These are phyloP conservation scores for Heritiera fomes DNA, from an alignment of 345 rosid species.

Conservation along the genomic window DNA sequence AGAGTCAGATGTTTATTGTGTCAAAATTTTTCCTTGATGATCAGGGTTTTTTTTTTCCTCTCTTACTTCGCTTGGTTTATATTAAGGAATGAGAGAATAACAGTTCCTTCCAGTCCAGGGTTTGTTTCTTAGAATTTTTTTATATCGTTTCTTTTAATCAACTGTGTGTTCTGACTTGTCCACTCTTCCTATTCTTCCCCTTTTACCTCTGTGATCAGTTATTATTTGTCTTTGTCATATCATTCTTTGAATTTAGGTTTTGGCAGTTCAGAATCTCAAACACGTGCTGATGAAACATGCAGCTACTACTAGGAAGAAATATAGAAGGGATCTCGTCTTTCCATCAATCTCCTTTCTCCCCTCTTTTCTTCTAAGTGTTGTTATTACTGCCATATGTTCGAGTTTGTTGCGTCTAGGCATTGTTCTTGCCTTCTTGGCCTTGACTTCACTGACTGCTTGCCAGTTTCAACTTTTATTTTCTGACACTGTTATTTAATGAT, in stretches of 20 bases:
- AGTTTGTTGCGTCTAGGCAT: background rate
- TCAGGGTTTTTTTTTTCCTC: background rate
- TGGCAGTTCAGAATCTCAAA: background rate
- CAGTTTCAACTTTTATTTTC: background rate
- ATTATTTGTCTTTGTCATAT: background rate
- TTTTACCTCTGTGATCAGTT: background rate
- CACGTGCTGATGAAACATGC: background rate
- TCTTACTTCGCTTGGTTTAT: conserved; percentile 10
- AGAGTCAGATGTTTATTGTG: background rate
- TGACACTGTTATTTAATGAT: background rate
- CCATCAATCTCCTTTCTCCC: background rate
- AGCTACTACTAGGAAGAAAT: background rate
- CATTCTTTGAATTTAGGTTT: background rate
- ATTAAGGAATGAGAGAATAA: background rate
- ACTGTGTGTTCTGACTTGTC: background rate
- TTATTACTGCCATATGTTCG: background rate
- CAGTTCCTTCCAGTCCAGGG: background rate
- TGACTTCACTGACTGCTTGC: background rate
- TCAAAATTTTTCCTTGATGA: background rate
- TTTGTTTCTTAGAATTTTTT: background rate
- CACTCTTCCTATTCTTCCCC: background rate
- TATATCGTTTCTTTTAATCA: background rate
- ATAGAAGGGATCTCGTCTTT: background rate
- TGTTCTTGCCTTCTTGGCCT: background rate
- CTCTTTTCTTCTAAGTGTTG: background rate